Evolutionary conservation across 176 grass and related monocot genomes (phyloP).

Genomic region (Saccharum officinarum): DNA sequence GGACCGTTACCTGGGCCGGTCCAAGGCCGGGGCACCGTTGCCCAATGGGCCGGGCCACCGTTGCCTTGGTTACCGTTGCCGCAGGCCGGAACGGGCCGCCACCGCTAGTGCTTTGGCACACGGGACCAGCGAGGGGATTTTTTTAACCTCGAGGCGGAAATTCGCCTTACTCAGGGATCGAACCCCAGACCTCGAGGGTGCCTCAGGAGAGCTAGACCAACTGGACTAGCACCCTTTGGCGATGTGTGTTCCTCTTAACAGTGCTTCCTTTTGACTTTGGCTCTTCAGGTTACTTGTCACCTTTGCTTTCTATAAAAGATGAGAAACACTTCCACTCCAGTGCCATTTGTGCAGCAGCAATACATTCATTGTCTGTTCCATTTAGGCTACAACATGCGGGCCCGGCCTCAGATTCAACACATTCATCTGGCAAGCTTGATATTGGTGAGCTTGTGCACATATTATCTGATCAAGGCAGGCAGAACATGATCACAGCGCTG

Average conservation of each 20-base stretch:
- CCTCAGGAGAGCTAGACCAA: too few species aligned
- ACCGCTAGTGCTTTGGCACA: too few species aligned
- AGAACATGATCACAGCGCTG: slow-evolving; percentile 76
- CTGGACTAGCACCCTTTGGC: too few species aligned
- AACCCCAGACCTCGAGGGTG: too few species aligned
- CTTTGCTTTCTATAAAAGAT: slow-evolving; percentile 67
- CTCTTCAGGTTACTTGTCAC: slow-evolving; percentile 62
- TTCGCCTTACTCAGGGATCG: too few species aligned
- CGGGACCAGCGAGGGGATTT: too few species aligned
- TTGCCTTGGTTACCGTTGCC: too few species aligned
- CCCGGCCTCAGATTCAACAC: slow-evolving; percentile 34
- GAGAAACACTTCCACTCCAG: slow-evolving; percentile 73
- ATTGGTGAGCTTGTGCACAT: slow-evolving; percentile 73
- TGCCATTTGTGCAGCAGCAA: slow-evolving; percentile 80
- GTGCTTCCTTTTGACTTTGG: not conserved
- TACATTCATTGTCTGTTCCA: slow-evolving; percentile 76
- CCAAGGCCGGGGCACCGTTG: too few species aligned
- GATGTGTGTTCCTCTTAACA: slow-evolving; percentile 3
- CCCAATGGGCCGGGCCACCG: too few species aligned
- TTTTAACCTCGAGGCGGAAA: too few species aligned
- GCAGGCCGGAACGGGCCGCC: too few species aligned
- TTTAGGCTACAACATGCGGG: slow-evolving; percentile 53
- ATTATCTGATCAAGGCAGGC: slow-evolving; percentile 71
- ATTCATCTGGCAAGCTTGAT: slow-evolving; percentile 60
- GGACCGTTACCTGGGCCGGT: too few species aligned